These are phyloP conservation scores for Botrytis elliptica DNA, from an alignment of 2,329 filamentous ascomycete species.

Conservation along the genomic window DNA sequence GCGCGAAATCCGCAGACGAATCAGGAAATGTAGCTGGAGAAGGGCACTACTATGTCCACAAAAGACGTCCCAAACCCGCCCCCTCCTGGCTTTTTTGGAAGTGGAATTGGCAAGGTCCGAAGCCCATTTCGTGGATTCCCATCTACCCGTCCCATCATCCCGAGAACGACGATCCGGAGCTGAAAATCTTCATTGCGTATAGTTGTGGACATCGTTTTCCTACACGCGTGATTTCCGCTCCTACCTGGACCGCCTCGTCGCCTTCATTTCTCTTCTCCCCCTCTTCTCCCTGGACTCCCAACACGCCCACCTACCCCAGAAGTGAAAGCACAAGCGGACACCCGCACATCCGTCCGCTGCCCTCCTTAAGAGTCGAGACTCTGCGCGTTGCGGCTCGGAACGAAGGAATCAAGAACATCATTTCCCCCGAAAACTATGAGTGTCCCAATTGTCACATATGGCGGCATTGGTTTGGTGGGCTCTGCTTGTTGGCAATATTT, in stretches of 20 bases:
- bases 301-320: not conserved
- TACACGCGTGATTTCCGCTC: not conserved
- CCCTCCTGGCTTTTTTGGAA: not conserved
- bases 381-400: not conserved
- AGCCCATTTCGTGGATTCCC: not conserved
- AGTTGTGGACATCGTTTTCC: not conserved
- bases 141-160: not conserved
- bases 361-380: not conserved
- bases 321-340: not conserved
- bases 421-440: fast-evolving
- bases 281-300: too few species aligned
- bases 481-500: not conserved
- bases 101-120: not conserved
- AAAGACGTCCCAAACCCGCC: not conserved
- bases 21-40: not conserved
- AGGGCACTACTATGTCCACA: not conserved
- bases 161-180: not conserved
- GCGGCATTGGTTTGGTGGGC: not conserved
- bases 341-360: not conserved
- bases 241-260: not conserved
- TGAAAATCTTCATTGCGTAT: not conserved
- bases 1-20: not conserved
- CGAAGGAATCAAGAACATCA: not conserved
- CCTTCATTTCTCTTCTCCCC: not conserved
- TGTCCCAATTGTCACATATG: slow-evolving; percentile 5